Conservation (phyloP, 1,284 basidiomycete species). For the Puccinia brachypodii region DNA sequence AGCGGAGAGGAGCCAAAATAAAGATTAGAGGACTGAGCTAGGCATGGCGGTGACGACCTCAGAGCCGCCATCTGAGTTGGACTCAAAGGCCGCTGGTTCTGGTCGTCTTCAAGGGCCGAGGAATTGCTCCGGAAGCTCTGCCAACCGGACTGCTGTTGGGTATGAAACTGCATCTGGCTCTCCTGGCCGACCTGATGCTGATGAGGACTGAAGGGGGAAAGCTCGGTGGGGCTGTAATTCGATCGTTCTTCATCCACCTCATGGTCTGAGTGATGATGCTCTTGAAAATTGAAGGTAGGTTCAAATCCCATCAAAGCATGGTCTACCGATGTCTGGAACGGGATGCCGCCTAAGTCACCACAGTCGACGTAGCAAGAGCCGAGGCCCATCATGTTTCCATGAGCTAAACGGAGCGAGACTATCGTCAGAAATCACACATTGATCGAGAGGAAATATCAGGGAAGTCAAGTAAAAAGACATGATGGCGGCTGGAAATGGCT, state of each 20-base stretch:
- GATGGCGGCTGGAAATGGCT: not conserved
- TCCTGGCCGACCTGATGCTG: conserved; percentile 19
- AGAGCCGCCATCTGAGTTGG: conserved; percentile 14
- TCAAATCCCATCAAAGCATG: conserved; percentile 34
- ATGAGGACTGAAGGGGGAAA: conserved; percentile 34
- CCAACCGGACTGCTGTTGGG: conserved; percentile 21
- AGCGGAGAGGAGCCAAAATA: conserved; percentile 36
- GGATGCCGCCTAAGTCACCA: conserved; percentile 12
- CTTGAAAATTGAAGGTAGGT: conserved; percentile 22
- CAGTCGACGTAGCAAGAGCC: conserved; percentile 21
- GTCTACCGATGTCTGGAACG: conserved; percentile 35
- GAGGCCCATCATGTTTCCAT: conserved; percentile 17
- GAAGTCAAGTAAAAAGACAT: not conserved
- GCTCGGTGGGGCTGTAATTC: conserved; percentile 12
- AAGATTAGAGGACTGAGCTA: conserved; percentile 20
- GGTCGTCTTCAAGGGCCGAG: conserved; percentile 17
- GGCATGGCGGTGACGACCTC: conserved; percentile 15
- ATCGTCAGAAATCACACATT: no score
- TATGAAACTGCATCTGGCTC: conserved; percentile 14
- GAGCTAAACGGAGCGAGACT: not conserved
- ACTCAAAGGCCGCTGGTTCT: conserved; percentile 21
- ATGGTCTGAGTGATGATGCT: conserved; percentile 30
- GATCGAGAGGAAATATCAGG: not conserved
- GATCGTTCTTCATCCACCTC: conserved; percentile 30
- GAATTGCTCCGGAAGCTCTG: conserved; percentile 27